Evolutionary conservation across 164 flowering plant species (phyloP).

Genomic region (Litsea cubeba): DNA sequence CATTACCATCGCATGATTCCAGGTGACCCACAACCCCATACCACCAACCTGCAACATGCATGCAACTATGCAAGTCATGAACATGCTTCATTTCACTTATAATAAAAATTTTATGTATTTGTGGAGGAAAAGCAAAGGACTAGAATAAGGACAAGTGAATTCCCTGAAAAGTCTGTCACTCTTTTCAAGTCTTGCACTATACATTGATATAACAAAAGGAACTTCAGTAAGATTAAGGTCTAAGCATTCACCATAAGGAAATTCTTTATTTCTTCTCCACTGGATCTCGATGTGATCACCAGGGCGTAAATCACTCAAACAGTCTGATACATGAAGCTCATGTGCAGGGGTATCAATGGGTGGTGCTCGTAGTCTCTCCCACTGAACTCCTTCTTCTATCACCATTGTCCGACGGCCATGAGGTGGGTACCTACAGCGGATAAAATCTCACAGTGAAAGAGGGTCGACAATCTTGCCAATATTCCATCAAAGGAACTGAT

Average conservation of each 20-base stretch:
- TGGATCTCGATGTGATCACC: constrained; percentile 92
- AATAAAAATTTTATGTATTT: not conserved
- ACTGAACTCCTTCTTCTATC: constrained; percentile 58
- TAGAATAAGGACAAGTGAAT: not conserved
- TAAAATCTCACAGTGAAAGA: not conserved
- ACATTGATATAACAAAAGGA: no score
- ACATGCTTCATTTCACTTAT: not conserved
- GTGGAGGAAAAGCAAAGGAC: not conserved
- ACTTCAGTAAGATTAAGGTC: not conserved
- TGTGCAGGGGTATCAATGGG: constrained; percentile 57
- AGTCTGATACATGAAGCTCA: constrained; percentile 66
- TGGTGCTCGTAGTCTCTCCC: constrained; percentile 82
- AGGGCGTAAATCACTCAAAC: constrained; percentile 66
- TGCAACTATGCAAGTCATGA: not conserved
- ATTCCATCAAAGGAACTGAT: not conserved
- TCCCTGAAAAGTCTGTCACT: not conserved
- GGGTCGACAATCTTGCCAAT: not conserved
- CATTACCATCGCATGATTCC: constrained; percentile 78
- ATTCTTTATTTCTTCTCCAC: constrained; percentile 85
- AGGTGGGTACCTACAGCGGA: constrained; percentile 48
- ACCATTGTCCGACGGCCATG: constrained; percentile 35
- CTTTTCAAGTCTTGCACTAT: not conserved
- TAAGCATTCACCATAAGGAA: constrained; percentile 21
- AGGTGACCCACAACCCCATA: constrained; percentile 93
- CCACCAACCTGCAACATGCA: constrained; percentile 85